A percentile compares a stretch with the other conserved stretches of the same genome.
These are phyloP conservation scores for Geranium brycei DNA, from an alignment of 345 rosid genomes.

Conservation along the genomic window DNA sequence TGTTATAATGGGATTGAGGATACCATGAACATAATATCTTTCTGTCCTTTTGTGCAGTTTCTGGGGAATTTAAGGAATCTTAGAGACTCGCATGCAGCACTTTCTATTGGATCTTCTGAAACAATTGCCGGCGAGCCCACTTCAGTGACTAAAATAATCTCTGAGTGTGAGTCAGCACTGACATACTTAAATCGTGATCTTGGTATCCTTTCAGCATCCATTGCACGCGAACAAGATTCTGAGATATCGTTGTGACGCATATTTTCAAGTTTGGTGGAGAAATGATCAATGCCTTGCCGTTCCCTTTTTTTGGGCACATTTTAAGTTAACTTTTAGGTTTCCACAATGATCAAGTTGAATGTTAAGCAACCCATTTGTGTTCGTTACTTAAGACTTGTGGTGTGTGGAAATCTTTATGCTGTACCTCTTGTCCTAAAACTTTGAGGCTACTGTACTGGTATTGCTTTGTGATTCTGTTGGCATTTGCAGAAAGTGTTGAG, in stretches of 20 bases:
- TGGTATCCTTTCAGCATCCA: conserved; percentile 75
- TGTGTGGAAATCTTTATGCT: too few relatives aligned
- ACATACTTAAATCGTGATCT: conserved; percentile 82
- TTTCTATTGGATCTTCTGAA: conserved; percentile 73
- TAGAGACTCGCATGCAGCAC: conserved; percentile 90
- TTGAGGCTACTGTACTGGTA: too few relatives aligned
- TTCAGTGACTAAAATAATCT: conserved; percentile 75
- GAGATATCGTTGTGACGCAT: conserved; percentile 17
- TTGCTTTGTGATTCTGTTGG: too few relatives aligned
- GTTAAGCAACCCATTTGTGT: not conserved
- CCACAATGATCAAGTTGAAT: not conserved
- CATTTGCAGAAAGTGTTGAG: too few relatives aligned
- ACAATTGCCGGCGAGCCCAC: conserved; percentile 77
- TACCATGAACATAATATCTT: not conserved
- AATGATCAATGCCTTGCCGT: not conserved
- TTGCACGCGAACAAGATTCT: conserved; percentile 57
- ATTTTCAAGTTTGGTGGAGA: not conserved
- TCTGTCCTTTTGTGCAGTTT: conserved; percentile 37
- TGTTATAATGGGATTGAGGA: not conserved
- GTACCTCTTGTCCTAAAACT: too few relatives aligned
- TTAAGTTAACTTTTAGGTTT: not conserved
- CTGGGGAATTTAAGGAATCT: conserved; percentile 90
- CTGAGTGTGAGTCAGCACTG: conserved; percentile 78
- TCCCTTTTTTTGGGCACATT: not conserved
- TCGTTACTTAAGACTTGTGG: not conserved